phyloP scores from a whole-genome alignment of 2,329 filamentous ascomycete genomes.

The Calcarisporium arbuscula region DNA sequence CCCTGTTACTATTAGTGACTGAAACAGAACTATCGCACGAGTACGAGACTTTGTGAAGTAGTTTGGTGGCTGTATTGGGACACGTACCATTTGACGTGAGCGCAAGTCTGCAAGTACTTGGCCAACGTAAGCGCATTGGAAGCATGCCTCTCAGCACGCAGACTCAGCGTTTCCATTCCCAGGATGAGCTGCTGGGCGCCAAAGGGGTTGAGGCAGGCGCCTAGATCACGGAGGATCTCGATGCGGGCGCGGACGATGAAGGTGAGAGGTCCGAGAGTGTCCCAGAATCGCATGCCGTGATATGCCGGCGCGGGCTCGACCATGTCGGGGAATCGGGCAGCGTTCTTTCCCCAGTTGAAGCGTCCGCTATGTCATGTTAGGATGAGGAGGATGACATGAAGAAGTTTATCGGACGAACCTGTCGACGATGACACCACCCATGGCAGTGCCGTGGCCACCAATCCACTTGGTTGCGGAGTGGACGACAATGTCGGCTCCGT shows the following conservation, averaged over 20 bases:
- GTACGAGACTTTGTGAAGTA: too few species aligned
- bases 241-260: slow-evolving; percentile 84
- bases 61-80: too few species aligned
- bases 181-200: slow-evolving; percentile 87
- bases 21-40: too few species aligned
- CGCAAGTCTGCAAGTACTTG: slow-evolving; percentile 74
- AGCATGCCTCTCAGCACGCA: slow-evolving; percentile 81
- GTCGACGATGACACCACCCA: slow-evolving; percentile 81
- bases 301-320: slow-evolving; percentile 83
- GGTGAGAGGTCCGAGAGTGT: slow-evolving; percentile 76
- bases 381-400: too few species aligned
- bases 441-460: slow-evolving; percentile 87
- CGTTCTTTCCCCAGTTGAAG: slow-evolving; percentile 88
- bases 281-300: slow-evolving; percentile 90
- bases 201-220: slow-evolving; percentile 79
- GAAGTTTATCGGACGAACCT: too few species aligned
- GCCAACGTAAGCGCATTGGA: slow-evolving; percentile 77
- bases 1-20: too few species aligned
- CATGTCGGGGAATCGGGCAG: slow-evolving; percentile 84
- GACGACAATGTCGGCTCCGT: slow-evolving; percentile 89
- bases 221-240: slow-evolving; percentile 84
- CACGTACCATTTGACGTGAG: slow-evolving; percentile 71
- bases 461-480: slow-evolving; percentile 98
- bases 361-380: too few species aligned
- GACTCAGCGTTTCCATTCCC: slow-evolving; percentile 81